phyloP scores from a whole-genome alignment of 352 stramenopile genomes.

The Aphanomyces cochlioides region DNA sequence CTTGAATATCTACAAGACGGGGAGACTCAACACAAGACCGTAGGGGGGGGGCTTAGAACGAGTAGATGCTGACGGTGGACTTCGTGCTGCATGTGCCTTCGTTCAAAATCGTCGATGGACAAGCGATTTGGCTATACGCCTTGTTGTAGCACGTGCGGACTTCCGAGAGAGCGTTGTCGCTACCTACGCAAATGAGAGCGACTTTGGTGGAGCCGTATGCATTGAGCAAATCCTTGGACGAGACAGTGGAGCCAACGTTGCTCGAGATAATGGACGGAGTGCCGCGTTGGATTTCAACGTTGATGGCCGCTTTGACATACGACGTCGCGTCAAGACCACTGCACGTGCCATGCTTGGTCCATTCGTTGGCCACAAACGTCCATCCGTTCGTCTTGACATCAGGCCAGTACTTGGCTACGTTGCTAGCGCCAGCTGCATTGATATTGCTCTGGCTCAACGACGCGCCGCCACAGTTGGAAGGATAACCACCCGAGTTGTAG shows the following conservation, averaged over 20 bases:
- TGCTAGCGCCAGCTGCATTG: no score
- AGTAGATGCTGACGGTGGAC: no score
- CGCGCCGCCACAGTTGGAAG: conserved; percentile 31
- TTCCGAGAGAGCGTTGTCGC: conserved; percentile 49
- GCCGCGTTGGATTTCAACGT: conserved; percentile 62
- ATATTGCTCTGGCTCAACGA: no score
- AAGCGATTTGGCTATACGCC: conserved; percentile 41
- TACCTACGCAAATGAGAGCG: conserved; percentile 35
- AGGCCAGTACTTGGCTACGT: conserved; percentile 79
- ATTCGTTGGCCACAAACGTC: conserved; percentile 92
- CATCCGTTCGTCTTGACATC: conserved; percentile 64
- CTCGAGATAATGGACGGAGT: conserved; percentile 53
- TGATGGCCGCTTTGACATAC: conserved; percentile 80
- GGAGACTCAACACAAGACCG: no score
- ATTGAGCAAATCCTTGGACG: conserved; percentile 41
- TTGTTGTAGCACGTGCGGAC: conserved; percentile 80
- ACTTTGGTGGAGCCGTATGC: conserved; percentile 32
- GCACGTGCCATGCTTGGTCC: conserved; percentile 91
- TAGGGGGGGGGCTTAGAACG: no score
- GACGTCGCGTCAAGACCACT: conserved; percentile 69
- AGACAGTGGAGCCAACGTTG: conserved; percentile 49
- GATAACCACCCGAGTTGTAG: conserved; percentile 52
- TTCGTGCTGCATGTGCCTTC: conserved; percentile 74
- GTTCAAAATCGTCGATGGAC: conserved; percentile 52
- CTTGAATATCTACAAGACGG: no score